Percentiles rank a stretch among this genome's conserved stretches.
phyloP scores from a whole-genome alignment of 305 asterid genomes.

The Withania somnifera region DNA sequence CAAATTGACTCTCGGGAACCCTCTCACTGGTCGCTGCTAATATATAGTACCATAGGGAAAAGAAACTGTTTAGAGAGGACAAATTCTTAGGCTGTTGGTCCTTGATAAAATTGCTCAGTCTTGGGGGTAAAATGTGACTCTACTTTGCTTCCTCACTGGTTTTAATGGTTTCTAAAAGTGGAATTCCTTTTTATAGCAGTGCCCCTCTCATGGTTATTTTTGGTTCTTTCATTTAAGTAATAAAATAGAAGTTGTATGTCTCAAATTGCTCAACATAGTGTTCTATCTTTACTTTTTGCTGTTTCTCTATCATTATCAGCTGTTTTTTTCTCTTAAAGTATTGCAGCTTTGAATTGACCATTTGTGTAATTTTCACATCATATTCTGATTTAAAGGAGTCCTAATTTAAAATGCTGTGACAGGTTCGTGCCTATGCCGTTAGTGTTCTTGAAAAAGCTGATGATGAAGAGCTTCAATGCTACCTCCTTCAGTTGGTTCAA shows the following conservation, averaged over 20 bases:
- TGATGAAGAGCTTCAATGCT: constrained; percentile 98
- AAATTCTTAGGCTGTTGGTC: not conserved
- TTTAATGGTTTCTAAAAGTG: not conserved
- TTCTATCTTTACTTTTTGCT: not conserved
- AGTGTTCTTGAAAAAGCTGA: constrained; percentile 98
- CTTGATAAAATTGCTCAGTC: not conserved
- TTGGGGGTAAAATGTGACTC: not conserved
- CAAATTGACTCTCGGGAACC: not conserved
- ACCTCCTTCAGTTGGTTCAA: constrained; percentile 97
- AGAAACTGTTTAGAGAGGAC: not conserved
- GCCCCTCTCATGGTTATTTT: not conserved
- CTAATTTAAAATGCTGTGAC: constrained; percentile 11
- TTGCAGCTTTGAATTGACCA: not conserved
- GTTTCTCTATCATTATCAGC: not conserved
- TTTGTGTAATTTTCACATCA: not conserved
- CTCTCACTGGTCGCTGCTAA: not conserved
- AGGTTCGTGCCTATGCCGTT: constrained; percentile 99
- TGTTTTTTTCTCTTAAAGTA: not conserved
- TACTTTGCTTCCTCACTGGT: not conserved
- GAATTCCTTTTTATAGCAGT: not conserved
- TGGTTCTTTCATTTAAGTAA: not conserved
- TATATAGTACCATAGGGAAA: not conserved
- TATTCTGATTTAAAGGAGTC: not conserved
- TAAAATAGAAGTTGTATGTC: not conserved
- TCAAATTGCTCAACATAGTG: not conserved